A percentile compares a stretch with the other conserved stretches of the same genome.
phyloP scores from a whole-genome alignment of 495 filamentous ascomycete species.

The Neurospora tetraspora region DNA sequence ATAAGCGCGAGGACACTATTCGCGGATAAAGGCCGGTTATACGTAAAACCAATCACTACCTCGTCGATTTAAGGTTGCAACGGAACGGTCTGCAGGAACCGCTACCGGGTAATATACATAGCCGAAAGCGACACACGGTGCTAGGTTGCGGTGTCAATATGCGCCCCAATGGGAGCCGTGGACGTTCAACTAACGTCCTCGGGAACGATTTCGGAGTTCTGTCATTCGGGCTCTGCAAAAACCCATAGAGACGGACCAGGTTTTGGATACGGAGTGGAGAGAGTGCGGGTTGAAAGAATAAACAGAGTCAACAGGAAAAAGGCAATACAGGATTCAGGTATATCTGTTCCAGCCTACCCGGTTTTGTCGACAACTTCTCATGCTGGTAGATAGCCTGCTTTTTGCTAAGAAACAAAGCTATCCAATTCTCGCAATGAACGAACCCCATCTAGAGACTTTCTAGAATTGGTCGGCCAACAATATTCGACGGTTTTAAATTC shows the following conservation, averaged over 20 bases:
- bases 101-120: not conserved
- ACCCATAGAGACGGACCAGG: not conserved
- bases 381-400: not conserved
- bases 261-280: not conserved
- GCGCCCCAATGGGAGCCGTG: not conserved
- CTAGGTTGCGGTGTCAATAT: not conserved
- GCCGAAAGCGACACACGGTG: not conserved
- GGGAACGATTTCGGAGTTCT: not conserved
- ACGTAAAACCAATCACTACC: no score
- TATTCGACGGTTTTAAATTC: no score
- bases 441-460: not conserved
- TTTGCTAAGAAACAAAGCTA: not conserved
- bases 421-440: not conserved
- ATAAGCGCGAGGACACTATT: not conserved
- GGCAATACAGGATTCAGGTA: not conserved
- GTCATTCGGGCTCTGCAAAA: not conserved
- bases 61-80: not conserved
- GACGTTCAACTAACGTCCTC: not conserved
- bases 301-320: not conserved
- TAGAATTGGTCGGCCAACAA: no score
- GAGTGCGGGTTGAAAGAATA: no score
- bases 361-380: not conserved
- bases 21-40: not conserved
- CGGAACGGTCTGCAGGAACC: not conserved
- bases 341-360: not conserved